phyloP scores from a whole-genome alignment of 176 grass and related monocot species.

The Canna indica region DNA sequence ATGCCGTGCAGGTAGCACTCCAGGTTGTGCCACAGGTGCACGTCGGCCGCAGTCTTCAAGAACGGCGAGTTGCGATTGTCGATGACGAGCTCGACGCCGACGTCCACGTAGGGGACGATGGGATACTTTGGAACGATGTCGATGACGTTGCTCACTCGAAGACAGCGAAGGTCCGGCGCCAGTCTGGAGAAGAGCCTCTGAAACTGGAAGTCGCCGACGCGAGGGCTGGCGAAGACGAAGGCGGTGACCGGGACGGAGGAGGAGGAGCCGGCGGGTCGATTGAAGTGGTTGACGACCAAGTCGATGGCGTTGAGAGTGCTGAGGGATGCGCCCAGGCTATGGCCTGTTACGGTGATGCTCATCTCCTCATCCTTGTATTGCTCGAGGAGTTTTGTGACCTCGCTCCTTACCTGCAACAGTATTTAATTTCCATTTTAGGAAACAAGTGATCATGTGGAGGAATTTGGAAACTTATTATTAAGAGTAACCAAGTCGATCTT shows the following conservation, averaged over 20 bases:
- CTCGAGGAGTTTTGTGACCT: constrained; percentile 50
- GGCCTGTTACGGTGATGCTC: constrained; percentile 80
- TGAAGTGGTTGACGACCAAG: constrained; percentile 51
- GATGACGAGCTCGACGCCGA: constrained; percentile 56
- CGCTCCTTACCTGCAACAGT: constrained; percentile 44
- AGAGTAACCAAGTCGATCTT: too few relatives aligned
- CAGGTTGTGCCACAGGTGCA: constrained; percentile 52
- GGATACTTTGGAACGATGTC: constrained; percentile 69
- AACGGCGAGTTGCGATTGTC: constrained; percentile 58
- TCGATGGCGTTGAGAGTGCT: constrained; percentile 67
- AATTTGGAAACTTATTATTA: background rate
- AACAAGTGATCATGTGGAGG: too few relatives aligned
- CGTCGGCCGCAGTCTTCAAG: constrained; percentile 35
- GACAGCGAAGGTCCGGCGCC: constrained; percentile 25
- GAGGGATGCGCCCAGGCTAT: constrained; percentile 74
- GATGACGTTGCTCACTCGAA: constrained; percentile 52
- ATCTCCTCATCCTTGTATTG: constrained; percentile 60
- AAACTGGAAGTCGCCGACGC: constrained; percentile 62
- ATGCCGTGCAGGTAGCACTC: constrained; percentile 76
- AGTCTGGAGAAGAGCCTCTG: constrained; percentile 31
- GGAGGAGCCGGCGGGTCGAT: background rate
- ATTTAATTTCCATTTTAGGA: background rate
- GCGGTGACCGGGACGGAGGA: constrained; percentile 30
- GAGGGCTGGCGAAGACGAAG: constrained; percentile 60
- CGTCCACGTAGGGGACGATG: constrained; percentile 43